Percentiles rank a stretch among this genome's conserved stretches.
phyloP scores from a whole-genome alignment of 2,329 filamentous ascomycete genomes.

The Botrytis squamosa region DNA sequence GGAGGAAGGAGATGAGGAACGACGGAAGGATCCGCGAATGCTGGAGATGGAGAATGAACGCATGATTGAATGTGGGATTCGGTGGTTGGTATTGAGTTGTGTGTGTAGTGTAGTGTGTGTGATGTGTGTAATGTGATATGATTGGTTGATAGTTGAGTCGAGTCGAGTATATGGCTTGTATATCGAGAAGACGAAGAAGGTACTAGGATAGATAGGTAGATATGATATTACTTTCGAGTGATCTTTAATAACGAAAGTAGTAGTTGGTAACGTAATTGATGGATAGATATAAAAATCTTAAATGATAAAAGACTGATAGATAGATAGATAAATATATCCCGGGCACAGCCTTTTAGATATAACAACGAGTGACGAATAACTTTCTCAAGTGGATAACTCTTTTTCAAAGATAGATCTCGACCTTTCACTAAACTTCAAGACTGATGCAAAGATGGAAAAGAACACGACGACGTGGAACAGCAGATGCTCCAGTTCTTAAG shows the following conservation, averaged over 20 bases:
- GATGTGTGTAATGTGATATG: not conserved
- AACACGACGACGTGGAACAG: constrained; percentile 11
- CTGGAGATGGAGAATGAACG: constrained; percentile 47
- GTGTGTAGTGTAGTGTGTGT: not conserved
- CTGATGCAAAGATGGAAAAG: not conserved
- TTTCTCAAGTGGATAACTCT: not conserved
- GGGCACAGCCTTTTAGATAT: not conserved
- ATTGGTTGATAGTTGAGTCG: not conserved
- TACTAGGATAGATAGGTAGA: not conserved
- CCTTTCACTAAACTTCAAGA: not conserved
- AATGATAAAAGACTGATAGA: not conserved
- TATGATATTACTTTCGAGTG: not conserved
- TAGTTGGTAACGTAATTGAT: not conserved
- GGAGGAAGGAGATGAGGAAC: constrained; percentile 45
- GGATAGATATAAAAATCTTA: not conserved
- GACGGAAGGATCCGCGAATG: constrained; percentile 54
- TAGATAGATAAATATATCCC: not conserved
- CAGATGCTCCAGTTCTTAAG: constrained; percentile 18
- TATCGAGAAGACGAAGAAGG: not conserved
- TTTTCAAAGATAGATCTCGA: not conserved
- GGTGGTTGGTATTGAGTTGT: constrained; percentile 13
- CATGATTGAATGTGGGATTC: constrained; percentile 28
- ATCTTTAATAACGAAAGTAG: not conserved
- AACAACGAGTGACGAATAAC: constrained; percentile 19
- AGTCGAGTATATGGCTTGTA: not conserved